Conservation (phyloP, 2,329 filamentous ascomycete genomes). For the Calycina herbarum region DNA sequence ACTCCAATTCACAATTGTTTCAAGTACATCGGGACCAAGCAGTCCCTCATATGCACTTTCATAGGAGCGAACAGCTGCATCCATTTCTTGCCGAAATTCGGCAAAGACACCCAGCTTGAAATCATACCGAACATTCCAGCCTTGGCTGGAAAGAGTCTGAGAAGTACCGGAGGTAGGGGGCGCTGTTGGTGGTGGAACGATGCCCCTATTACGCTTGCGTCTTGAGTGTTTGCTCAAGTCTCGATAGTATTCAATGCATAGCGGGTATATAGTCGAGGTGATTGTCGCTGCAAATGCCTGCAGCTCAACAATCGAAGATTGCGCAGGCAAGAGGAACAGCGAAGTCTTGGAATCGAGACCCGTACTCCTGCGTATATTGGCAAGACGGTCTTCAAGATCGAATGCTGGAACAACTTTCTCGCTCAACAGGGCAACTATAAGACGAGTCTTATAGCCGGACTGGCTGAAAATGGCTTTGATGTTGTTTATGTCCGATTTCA, state of each 20-base stretch:
- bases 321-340: slow-evolving; percentile 78
- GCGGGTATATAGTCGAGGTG: slow-evolving; percentile 69
- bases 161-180: slow-evolving; percentile 83
- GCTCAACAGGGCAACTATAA: slow-evolving; percentile 76
- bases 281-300: slow-evolving; percentile 72
- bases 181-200: slow-evolving; percentile 76
- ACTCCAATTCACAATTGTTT: slow-evolving; percentile 86
- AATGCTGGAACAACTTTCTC: slow-evolving; percentile 60
- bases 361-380: slow-evolving; percentile 75
- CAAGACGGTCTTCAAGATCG: slow-evolving; percentile 73
- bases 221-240: slow-evolving; percentile 90
- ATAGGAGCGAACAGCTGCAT: slow-evolving; percentile 80
- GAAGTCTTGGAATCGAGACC: slow-evolving; percentile 78
- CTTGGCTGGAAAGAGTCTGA: slow-evolving; percentile 78
- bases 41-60: slow-evolving; percentile 84
- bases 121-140: slow-evolving; percentile 93
- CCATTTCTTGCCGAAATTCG: slow-evolving; percentile 91
- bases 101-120: slow-evolving; percentile 90
- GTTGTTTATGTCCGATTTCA: slow-evolving; percentile 83
- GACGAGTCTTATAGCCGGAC: slow-evolving; percentile 75
- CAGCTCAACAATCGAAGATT: slow-evolving; percentile 69
- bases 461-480: slow-evolving; percentile 66
- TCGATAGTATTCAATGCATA: slow-evolving; percentile 85
- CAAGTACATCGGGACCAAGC: slow-evolving; percentile 79
- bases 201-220: slow-evolving; percentile 80